Evolutionary conservation across 148 eudicot species (phyloP).

Genomic region (Rhododendron vialii): DNA sequence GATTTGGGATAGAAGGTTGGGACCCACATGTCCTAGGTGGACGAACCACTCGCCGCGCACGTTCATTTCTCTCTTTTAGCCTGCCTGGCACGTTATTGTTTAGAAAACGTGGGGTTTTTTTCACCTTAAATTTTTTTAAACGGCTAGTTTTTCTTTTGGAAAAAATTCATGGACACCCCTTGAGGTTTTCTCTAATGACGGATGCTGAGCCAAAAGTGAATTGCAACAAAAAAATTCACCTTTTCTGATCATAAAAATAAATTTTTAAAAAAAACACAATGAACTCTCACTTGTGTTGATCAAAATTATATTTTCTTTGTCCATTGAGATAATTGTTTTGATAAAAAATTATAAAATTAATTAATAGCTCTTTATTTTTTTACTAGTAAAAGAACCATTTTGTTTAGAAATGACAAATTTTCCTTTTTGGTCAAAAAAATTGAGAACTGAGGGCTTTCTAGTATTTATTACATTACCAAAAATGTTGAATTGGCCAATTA

Average conservation of each 20-base stretch:
- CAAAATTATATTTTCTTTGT: too few species aligned
- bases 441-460: too few species aligned
- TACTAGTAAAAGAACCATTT: too few species aligned
- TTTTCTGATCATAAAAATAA: background rate
- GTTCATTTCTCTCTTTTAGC: background rate
- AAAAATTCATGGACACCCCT: background rate
- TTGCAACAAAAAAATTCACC: background rate
- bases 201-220: background rate
- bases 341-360: too few species aligned
- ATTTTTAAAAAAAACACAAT: too few species aligned
- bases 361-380: too few species aligned
- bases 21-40: background rate
- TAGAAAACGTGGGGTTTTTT: background rate
- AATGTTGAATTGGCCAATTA: too few species aligned
- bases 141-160: background rate
- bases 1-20: background rate
- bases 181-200: background rate
- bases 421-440: too few species aligned
- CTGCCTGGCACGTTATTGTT: background rate
- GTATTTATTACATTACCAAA: too few species aligned
- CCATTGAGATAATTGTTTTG: background rate
- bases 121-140: background rate
- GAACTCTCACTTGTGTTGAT: too few species aligned
- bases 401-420: too few species aligned
- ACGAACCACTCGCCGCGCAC: conserved; percentile 6